Evolutionary conservation across 768 basidiomycete species (phyloP).

Genomic region (Cantharellus anzutake): DNA sequence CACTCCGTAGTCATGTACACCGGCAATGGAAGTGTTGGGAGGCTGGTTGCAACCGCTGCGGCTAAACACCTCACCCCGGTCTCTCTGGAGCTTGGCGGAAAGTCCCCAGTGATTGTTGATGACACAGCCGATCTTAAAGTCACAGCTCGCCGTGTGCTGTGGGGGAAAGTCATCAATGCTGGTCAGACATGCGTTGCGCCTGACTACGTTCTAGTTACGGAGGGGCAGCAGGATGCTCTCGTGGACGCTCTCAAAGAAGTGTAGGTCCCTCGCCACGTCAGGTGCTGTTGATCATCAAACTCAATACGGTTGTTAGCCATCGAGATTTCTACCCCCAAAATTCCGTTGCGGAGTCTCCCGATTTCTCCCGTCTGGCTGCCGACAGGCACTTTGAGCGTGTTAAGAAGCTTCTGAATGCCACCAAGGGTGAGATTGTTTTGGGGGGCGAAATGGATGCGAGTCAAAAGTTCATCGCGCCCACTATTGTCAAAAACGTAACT

Average conservation of each 20-base stretch:
- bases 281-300: neutral
- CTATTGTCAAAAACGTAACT: slow-evolving; percentile 35
- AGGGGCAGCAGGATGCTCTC: slow-evolving; percentile 28
- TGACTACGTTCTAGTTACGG: slow-evolving; percentile 27
- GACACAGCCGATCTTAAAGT: slow-evolving; percentile 10
- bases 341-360: slow-evolving; percentile 13
- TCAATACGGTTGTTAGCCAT: slow-evolving; percentile 14
- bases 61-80: slow-evolving; percentile 34
- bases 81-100: slow-evolving; percentile 26
- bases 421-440: slow-evolving; percentile 35
- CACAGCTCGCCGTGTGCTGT: slow-evolving; percentile 13
- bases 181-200: slow-evolving; percentile 18
- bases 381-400: slow-evolving; percentile 36
- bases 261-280: too few relatives aligned
- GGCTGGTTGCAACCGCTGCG: slow-evolving; percentile 32
- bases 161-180: slow-evolving; percentile 14
- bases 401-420: slow-evolving; percentile 29
- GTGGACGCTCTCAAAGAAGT: slow-evolving; percentile 25
- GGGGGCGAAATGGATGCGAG: slow-evolving; percentile 28
- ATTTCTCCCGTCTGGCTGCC: slow-evolving; percentile 34
- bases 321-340: slow-evolving; percentile 31
- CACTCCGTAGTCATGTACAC: slow-evolving; percentile 16
- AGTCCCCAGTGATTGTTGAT: slow-evolving; percentile 19
- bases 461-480: slow-evolving; percentile 35
- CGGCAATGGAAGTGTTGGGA: slow-evolving; percentile 29